A percentile compares a stretch with the other conserved stretches of the same genome.
Evolutionary conservation across 495 filamentous ascomycete species (phyloP).

Genomic region (Aspergillus nanangensis): DNA sequence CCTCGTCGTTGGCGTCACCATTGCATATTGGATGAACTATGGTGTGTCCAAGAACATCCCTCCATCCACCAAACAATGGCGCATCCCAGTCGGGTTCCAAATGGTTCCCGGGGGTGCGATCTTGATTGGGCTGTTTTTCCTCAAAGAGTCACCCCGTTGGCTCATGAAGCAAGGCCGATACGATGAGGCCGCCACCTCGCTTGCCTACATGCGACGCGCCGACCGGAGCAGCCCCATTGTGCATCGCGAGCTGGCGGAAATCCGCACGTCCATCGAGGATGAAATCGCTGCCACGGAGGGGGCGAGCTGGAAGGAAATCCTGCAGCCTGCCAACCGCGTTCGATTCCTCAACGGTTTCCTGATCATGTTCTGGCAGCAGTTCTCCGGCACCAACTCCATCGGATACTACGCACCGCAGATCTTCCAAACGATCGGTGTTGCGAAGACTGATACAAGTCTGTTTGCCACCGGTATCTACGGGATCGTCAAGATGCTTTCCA

Average conservation of each 20-base stretch:
- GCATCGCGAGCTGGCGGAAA: constrained; percentile 61
- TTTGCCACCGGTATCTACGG: constrained; percentile 52
- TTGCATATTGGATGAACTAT: constrained; percentile 50
- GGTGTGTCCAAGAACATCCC: constrained; percentile 41
- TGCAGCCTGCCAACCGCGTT: constrained; percentile 31
- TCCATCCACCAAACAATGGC: constrained; percentile 44
- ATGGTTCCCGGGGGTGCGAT: constrained; percentile 49
- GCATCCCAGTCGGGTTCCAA: constrained; percentile 50
- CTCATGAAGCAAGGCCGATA: constrained; percentile 41
- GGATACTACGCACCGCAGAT: constrained; percentile 50
- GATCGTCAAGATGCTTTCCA: constrained; percentile 50
- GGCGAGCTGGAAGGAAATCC: constrained; percentile 34
- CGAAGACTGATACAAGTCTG: constrained; percentile 35
- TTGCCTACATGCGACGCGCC: constrained; percentile 38
- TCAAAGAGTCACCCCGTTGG: constrained; percentile 55
- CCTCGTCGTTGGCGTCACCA: constrained; percentile 21
- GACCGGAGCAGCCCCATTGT: constrained; percentile 32
- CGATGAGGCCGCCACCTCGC: constrained; percentile 36
- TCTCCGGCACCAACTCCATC: constrained; percentile 47
- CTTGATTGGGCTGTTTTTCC: constrained; percentile 46
- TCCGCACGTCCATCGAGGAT: constrained; percentile 37
- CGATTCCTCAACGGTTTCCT: constrained; percentile 39
- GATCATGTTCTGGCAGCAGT: constrained; percentile 52
- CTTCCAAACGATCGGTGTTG: constrained; percentile 44
- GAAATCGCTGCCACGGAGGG: constrained; percentile 39